Percentiles rank a stretch among this genome's conserved stretches.
Evolutionary conservation across 2,329 filamentous ascomycete species (phyloP).

Genomic region (Thyridium curvatum): DNA sequence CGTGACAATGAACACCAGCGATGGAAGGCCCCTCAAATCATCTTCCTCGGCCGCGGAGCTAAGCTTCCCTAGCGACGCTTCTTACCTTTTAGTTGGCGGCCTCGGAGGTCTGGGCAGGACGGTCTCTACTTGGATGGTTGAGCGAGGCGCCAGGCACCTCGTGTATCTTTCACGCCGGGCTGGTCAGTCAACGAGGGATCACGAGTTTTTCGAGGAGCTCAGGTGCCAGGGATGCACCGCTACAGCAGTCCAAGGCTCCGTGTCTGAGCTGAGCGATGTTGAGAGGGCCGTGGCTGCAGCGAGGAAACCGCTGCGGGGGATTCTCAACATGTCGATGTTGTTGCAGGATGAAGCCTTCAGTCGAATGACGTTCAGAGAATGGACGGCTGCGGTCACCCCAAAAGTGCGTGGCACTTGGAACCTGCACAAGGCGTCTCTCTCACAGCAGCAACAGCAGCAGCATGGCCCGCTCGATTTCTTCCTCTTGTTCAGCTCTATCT

Average conservation of each 20-base stretch:
- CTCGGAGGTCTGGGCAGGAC: slow-evolving; percentile 18
- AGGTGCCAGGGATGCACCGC: too few species aligned
- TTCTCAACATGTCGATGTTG: slow-evolving; percentile 34
- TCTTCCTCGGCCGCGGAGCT: too few species aligned
- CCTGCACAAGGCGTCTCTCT: background rate
- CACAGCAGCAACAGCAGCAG: background rate
- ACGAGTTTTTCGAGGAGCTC: too few species aligned
- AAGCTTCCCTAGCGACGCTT: slow-evolving; percentile 6
- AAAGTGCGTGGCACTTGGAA: slow-evolving; percentile 10
- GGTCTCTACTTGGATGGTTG: slow-evolving; percentile 16
- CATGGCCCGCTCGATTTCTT: slow-evolving; percentile 7
- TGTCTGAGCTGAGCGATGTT: slow-evolving; percentile 15
- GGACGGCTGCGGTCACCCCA: slow-evolving; percentile 1
- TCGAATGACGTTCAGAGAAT: background rate
- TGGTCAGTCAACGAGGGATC: background rate
- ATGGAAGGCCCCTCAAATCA: too few species aligned
- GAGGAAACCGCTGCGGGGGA: slow-evolving; percentile 25
- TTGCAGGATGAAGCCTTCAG: slow-evolving; percentile 8
- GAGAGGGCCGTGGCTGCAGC: slow-evolving; percentile 10
- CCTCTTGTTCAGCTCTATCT: slow-evolving; percentile 4
- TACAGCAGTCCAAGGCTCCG: too few species aligned
- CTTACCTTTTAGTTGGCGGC: slow-evolving; percentile 20
- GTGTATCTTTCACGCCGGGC: slow-evolving; percentile 11
- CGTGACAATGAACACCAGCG: background rate
- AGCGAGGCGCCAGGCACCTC: slow-evolving; percentile 11